A percentile compares a stretch with the other conserved stretches of the same genome.
Evolutionary conservation across 2,329 filamentous ascomycete genomes (phyloP).

Genomic region (Colletotrichum liaoningense): DNA sequence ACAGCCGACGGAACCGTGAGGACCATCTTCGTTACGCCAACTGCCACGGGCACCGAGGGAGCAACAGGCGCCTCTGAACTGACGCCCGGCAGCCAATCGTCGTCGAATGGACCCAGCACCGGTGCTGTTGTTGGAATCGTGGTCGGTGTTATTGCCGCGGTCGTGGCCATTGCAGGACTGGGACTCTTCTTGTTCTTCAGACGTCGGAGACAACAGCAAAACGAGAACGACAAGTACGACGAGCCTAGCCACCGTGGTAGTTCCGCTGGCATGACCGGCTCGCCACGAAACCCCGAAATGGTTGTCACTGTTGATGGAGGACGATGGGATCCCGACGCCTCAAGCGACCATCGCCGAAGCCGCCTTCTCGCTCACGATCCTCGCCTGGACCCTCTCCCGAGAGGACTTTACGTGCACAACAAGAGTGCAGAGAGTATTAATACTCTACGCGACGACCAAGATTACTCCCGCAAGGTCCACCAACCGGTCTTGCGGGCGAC

Average conservation of each 20-base stretch:
- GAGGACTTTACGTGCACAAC: slow-evolving; percentile 66
- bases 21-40: slow-evolving; percentile 66
- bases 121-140: slow-evolving; percentile 62
- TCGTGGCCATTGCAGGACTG: slow-evolving; percentile 51
- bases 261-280: slow-evolving; percentile 60
- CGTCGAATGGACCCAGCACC: slow-evolving; percentile 49
- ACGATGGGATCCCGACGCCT: slow-evolving; percentile 30
- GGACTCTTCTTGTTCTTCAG: slow-evolving; percentile 57
- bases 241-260: slow-evolving; percentile 61
- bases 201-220: slow-evolving; percentile 56
- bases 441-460: slow-evolving; percentile 72
- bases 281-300: slow-evolving; percentile 57
- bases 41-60: slow-evolving; percentile 41
- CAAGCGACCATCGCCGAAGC: slow-evolving; percentile 51
- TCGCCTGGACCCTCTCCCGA: slow-evolving; percentile 70
- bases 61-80: slow-evolving; percentile 29
- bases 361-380: slow-evolving; percentile 71
- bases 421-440: slow-evolving; percentile 73
- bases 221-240: slow-evolving; percentile 55
- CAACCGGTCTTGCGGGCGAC: slow-evolving; percentile 69
- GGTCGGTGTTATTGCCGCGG: slow-evolving; percentile 48
- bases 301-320: slow-evolving; percentile 43
- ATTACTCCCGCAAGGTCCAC: slow-evolving; percentile 72
- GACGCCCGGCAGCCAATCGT: not conserved
- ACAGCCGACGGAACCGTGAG: slow-evolving; percentile 64